A percentile compares a stretch with the other conserved stretches of the same genome.
These are phyloP conservation scores for Amanita exitialis DNA, from an alignment of 768 basidiomycete species.

Conservation along the genomic window DNA sequence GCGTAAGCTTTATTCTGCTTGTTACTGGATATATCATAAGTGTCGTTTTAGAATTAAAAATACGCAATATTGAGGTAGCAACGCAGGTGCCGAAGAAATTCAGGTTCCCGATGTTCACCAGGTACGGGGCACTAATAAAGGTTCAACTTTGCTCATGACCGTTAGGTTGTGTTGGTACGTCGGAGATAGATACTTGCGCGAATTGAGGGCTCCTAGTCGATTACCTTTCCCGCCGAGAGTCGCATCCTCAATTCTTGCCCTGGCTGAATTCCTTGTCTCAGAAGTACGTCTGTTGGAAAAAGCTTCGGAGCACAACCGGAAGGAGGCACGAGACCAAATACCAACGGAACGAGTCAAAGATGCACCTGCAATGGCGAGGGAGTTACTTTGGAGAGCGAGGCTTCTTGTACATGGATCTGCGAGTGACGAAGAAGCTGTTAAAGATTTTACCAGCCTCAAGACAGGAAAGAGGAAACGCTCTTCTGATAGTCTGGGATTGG, in stretches of 20 bases:
- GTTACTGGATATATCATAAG: background rate
- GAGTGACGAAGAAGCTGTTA: conserved; percentile 57
- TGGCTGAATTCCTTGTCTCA: conserved; percentile 72
- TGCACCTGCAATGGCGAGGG: conserved; percentile 68
- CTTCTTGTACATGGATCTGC: conserved; percentile 41
- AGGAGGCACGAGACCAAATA: conserved; percentile 72
- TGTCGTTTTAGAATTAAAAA: conserved; percentile 54
- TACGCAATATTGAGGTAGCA: conserved; percentile 85
- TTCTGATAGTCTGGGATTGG: conserved; percentile 20
- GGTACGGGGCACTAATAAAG: conserved; percentile 28
- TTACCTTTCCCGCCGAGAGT: conserved; percentile 37
- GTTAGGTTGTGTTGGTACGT: conserved; percentile 87
- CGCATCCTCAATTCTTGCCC: conserved; percentile 55
- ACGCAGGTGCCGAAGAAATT: conserved; percentile 93
- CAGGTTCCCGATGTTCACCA: conserved; percentile 74
- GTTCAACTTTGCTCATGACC: background rate
- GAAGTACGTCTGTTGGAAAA: conserved; percentile 69
- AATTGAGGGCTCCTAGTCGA: conserved; percentile 44
- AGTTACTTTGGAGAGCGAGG: conserved; percentile 76
- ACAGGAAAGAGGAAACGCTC: conserved; percentile 31
- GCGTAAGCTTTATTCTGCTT: conserved; percentile 40
- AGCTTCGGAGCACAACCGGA: conserved; percentile 59
- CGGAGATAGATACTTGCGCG: conserved; percentile 69
- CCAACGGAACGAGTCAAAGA: conserved; percentile 79
- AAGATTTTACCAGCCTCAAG: background rate